Evolutionary conservation across 495 filamentous ascomycete genomes (phyloP).

Genomic region (Cercophora samala): DNA sequence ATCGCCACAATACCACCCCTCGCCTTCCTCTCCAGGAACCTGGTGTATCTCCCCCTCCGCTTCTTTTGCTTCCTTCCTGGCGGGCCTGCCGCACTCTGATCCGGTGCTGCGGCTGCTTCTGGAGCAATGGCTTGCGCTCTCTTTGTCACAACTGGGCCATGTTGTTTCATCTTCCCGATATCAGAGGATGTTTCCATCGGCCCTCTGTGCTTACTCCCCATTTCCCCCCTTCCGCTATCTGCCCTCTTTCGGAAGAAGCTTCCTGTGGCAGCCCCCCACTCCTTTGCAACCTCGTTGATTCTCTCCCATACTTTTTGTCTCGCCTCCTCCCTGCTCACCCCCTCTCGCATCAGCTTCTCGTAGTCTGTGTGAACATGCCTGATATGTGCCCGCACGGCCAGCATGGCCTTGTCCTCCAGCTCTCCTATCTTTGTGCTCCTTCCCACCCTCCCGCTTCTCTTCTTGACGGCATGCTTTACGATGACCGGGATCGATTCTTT

Average conservation of each 20-base stretch:
- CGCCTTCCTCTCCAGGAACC: not conserved
- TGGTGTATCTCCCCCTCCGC: not conserved
- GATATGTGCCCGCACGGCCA: conserved; percentile 40
- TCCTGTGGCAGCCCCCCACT: conserved; percentile 17
- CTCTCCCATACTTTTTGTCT: conserved; percentile 17
- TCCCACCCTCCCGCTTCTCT: conserved; percentile 37
- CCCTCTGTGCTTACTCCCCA: not conserved
- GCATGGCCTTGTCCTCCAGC: conserved; percentile 30
- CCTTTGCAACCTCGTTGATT: conserved; percentile 24
- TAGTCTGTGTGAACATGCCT: conserved; percentile 41
- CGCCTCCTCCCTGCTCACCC: conserved; percentile 18
- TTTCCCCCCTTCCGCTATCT: not conserved
- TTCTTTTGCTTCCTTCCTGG: conserved; percentile 6
- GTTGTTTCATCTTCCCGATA: not conserved
- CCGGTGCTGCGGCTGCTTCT: not conserved
- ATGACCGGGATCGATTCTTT: conserved; percentile 21
- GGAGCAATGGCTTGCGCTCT: not conserved
- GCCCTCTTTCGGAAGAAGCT: not conserved
- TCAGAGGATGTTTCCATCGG: too few species aligned
- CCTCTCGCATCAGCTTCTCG: conserved; percentile 27
- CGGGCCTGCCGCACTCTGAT: conserved; percentile 3
- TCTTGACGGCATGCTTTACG: conserved; percentile 31
- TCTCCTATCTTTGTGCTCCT: conserved; percentile 26
- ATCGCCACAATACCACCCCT: not conserved
- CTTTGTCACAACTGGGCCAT: not conserved